Percentiles rank a stretch among this genome's conserved stretches.
phyloP scores from a whole-genome alignment of 306 rosid species.

The Lablab purpureus region DNA sequence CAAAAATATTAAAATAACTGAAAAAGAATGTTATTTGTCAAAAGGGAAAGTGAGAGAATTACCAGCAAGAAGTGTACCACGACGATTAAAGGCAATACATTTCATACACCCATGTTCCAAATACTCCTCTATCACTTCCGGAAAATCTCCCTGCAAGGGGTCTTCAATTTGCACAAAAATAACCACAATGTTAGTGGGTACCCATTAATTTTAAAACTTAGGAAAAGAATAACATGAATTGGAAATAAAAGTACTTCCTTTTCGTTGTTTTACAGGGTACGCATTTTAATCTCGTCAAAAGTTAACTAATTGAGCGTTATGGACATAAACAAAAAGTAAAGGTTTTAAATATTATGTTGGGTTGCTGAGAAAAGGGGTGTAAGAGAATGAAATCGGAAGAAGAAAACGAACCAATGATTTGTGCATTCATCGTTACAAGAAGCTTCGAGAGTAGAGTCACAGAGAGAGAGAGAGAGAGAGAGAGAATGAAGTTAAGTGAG shows the following conservation, averaged over 20 bases:
- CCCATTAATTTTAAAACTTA: not conserved
- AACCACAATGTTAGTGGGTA: not conserved
- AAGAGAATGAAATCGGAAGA: not conserved
- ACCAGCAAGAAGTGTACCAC: slow-evolving; percentile 98
- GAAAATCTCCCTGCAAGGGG: slow-evolving; percentile 95
- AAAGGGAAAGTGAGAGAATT: slow-evolving; percentile 17
- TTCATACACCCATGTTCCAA: slow-evolving; percentile 91
- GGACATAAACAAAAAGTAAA: not conserved
- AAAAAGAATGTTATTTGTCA: no score
- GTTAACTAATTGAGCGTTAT: not conserved
- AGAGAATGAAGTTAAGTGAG: not conserved
- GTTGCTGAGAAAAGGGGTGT: not conserved
- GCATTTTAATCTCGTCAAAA: not conserved
- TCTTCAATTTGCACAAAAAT: slow-evolving; percentile 53
- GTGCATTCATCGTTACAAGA: not conserved
- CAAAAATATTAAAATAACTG: not conserved
- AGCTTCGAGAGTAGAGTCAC: not conserved
- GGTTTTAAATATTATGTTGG: not conserved
- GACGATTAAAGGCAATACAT: slow-evolving; percentile 93
- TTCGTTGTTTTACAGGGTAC: not conserved
- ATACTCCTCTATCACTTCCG: slow-evolving; percentile 95
- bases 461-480: slow-evolving; percentile 5
- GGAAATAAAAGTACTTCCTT: not conserved
- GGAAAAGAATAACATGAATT: not conserved
- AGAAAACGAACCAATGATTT: slow-evolving; percentile 11